Evolutionary conservation across 345 rosid genomes (phyloP).

Genomic region (Odontarrhena argentea): DNA sequence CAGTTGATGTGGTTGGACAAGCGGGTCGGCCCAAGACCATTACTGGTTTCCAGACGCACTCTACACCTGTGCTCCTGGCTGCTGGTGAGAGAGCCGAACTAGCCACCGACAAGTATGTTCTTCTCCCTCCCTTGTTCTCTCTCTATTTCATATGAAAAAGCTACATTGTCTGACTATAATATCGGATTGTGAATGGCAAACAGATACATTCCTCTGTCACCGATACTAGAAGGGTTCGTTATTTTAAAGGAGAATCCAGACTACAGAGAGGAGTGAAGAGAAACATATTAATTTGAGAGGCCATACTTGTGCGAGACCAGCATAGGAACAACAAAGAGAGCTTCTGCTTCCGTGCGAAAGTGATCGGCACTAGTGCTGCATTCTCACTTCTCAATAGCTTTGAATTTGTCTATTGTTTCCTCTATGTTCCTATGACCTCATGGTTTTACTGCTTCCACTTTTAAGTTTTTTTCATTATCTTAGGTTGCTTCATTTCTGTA

Average conservation of each 20-base stretch:
- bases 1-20: slow-evolving; percentile 96
- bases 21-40: slow-evolving; percentile 97
- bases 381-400: slow-evolving; percentile 8
- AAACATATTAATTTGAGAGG: neutral
- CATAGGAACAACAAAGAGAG: slow-evolving; percentile 11
- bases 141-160: neutral
- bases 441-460: neutral
- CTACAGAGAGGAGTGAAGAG: slow-evolving; percentile 62
- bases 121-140: neutral
- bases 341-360: neutral
- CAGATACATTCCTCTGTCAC: slow-evolving; percentile 90
- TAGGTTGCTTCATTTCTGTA: neutral
- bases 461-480: neutral
- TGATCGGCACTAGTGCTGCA: neutral
- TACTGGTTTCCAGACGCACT: slow-evolving; percentile 95
- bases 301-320: neutral
- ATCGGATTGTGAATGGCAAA: slow-evolving; percentile 4
- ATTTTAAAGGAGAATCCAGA: slow-evolving; percentile 83
- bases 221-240: slow-evolving; percentile 90
- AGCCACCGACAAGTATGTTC: slow-evolving; percentile 84
- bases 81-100: slow-evolving; percentile 95
- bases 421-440: neutral
- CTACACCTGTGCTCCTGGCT: slow-evolving; percentile 91
- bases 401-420: slow-evolving; percentile 8
- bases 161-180: slow-evolving; percentile 7